These are phyloP conservation scores for Colletotrichum somersetense DNA, from an alignment of 2,329 filamentous ascomycete species.

Conservation along the genomic window DNA sequence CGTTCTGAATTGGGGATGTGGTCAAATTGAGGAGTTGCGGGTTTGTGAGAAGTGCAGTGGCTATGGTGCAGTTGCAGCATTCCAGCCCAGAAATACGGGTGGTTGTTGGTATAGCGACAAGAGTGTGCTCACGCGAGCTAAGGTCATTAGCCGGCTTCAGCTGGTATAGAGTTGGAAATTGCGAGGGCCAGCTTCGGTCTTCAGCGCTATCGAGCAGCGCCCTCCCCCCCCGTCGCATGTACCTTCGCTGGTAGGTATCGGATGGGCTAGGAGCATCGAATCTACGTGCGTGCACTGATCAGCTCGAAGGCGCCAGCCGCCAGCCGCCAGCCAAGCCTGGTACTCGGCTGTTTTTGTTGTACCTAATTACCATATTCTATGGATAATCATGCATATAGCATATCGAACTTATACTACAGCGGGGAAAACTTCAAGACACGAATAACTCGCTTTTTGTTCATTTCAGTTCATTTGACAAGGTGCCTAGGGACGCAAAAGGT, in stretches of 20 bases:
- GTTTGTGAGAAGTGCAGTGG: constrained; percentile 8
- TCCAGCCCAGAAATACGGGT: not conserved
- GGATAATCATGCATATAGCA: not conserved
- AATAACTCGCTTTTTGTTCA: not conserved
- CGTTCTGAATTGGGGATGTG: not conserved
- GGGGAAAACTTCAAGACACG: not conserved
- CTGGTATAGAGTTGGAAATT: not conserved
- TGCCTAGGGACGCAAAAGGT: not conserved
- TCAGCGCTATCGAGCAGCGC: not conserved
- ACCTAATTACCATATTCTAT: too few species aligned
- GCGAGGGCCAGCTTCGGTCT: not conserved
- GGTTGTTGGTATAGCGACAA: constrained; percentile 19
- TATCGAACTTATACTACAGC: not conserved
- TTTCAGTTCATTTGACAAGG: not conserved
- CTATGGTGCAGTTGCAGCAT: constrained; percentile 21
- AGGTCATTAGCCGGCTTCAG: not conserved
- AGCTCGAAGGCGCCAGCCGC: not conserved
- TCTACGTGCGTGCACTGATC: constrained; percentile 10
- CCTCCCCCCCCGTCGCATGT: not conserved
- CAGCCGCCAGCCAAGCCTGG: not conserved
- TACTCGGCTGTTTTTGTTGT: not conserved
- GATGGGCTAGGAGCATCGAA: constrained; percentile 1
- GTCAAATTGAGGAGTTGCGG: not conserved
- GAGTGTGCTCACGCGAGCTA: constrained; percentile 6
- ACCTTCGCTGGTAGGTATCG: not conserved